phyloP scores from a whole-genome alignment of 192 early-diverging fungal species.

The Backusella psychrophila region DNA sequence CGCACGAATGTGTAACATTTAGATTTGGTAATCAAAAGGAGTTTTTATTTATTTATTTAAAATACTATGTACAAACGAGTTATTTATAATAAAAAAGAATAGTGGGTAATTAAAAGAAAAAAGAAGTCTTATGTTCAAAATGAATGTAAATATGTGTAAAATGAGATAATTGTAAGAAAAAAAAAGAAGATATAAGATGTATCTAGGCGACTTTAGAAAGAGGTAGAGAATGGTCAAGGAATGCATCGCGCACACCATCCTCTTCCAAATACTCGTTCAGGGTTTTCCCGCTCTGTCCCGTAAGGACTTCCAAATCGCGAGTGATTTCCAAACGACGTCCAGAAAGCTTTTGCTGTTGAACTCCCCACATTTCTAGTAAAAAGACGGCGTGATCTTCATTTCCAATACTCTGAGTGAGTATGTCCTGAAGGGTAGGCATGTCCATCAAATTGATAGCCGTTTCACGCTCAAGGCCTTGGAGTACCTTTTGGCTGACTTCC shows the following conservation, averaged over 20 bases:
- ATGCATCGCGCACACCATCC: slow-evolving; percentile 26
- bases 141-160: not conserved
- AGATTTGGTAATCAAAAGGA: not conserved
- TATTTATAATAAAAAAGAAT: not conserved
- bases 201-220: slow-evolving; percentile 14
- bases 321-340: slow-evolving; percentile 38
- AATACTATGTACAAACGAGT: slow-evolving; percentile 2
- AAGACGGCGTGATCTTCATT: slow-evolving; percentile 38
- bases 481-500: slow-evolving; percentile 34
- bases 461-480: slow-evolving; percentile 27
- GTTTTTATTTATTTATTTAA: slow-evolving; percentile 7
- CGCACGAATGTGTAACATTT: not conserved
- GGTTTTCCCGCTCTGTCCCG: slow-evolving; percentile 39
- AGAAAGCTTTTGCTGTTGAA: slow-evolving; percentile 25
- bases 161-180: not conserved
- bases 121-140: not conserved
- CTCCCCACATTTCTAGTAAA: slow-evolving; percentile 40
- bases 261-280: slow-evolving; percentile 35
- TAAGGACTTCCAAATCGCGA: slow-evolving; percentile 37
- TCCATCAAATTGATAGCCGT: slow-evolving; percentile 31
- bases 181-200: not conserved
- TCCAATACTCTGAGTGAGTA: slow-evolving; percentile 25
- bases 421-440: slow-evolving; percentile 11
- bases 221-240: slow-evolving; percentile 10
- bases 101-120: not conserved